Evolutionary conservation across 768 basidiomycete species (phyloP), one percentile per base, ranked within the genome.

Genomic region (Hysterangium stoloniferum): DNA sequence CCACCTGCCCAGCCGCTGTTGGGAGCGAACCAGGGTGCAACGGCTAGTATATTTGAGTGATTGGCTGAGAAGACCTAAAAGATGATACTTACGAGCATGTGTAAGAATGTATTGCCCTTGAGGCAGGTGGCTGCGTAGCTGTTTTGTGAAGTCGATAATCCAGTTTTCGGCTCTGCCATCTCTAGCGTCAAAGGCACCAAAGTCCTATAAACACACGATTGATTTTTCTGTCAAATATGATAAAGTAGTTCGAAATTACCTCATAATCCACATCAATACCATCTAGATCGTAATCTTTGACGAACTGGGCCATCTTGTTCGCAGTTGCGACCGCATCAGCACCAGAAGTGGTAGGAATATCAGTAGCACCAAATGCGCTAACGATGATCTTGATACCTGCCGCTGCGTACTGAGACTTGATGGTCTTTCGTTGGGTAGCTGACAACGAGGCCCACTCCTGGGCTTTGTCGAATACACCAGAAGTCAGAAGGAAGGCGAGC

Each of bases 391-490:
- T 76, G 60, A 82, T 74, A 1, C 80, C 80, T 6, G 79, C 79
- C 13, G 72, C 70, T 37, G 69, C 65, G 58, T 82, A 84, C 47
- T 76, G 67, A 0, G 73, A 61, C 56, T 79, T 73, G 56, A 79
- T 64, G 29, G 67, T 61, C 36, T 73, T 57, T 31, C 82, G 72
- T 43, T 79, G 66, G 6, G 65, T 61, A 27, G 58, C 68, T 13
- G 68, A 71, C 22, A 80, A 62, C 35, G 59, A 57, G 5, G 71
- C 71, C 80, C 79, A 81, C 60, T 76, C 76, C 2, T 68, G 54
- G 5, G 78, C 80, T 67, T 81, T 78, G 58, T 83, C 80, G 60
- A 67, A 77, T 20, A 79, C 69, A 22, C 80, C 80, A 53, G 67
- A 72, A 12, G 67, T 50, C 6, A 82, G 70, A 40, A 80, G 68